Conservation (phyloP, 495 filamentous ascomycete species). For the Penicillium canariense region DNA sequence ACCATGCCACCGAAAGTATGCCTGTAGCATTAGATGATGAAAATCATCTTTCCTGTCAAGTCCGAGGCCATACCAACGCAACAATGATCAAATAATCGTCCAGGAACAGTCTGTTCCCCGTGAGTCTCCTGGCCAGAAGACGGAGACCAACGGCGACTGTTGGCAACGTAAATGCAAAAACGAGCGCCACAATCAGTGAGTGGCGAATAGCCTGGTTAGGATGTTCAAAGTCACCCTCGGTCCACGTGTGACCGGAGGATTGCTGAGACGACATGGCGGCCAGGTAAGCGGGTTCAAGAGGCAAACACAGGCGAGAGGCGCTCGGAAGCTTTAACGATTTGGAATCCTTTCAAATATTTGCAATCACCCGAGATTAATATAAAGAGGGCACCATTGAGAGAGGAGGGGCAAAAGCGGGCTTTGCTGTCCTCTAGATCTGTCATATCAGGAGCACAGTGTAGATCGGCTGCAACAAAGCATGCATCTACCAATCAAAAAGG, state of each 20-base stretch:
- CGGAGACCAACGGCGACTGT: constrained; percentile 32
- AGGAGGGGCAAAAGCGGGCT: neutral
- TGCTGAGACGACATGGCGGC: constrained; percentile 17
- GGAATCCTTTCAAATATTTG: constrained; percentile 14
- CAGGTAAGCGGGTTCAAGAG: neutral
- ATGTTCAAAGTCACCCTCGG: constrained; percentile 24
- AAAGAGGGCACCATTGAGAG: neutral
- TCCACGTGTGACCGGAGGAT: constrained; percentile 15
- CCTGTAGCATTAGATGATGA: too few relatives aligned
- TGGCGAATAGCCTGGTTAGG: constrained; percentile 25
- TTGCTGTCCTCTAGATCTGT: constrained; percentile 10
- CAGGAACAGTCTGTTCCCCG: constrained; percentile 23
- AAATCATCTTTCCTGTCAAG: too few relatives aligned
- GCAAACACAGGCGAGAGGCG: constrained; percentile 1
- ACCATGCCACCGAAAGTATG: neutral
- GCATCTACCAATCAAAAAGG: constrained; percentile 5
- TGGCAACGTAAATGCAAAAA: constrained; percentile 31
- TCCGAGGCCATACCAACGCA: constrained; percentile 25
- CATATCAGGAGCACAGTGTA: constrained; percentile 9
- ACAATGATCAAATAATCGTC: constrained; percentile 42
- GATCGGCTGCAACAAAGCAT: constrained; percentile 1
- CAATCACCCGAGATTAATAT: constrained; percentile 6
- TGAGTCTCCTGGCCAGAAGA: constrained; percentile 26
- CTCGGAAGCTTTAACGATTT: too few relatives aligned
- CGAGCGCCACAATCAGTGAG: constrained; percentile 28